These are phyloP conservation scores for Clonostachys solani DNA, from an alignment of 2,329 filamentous ascomycete species.

Conservation along the genomic window DNA sequence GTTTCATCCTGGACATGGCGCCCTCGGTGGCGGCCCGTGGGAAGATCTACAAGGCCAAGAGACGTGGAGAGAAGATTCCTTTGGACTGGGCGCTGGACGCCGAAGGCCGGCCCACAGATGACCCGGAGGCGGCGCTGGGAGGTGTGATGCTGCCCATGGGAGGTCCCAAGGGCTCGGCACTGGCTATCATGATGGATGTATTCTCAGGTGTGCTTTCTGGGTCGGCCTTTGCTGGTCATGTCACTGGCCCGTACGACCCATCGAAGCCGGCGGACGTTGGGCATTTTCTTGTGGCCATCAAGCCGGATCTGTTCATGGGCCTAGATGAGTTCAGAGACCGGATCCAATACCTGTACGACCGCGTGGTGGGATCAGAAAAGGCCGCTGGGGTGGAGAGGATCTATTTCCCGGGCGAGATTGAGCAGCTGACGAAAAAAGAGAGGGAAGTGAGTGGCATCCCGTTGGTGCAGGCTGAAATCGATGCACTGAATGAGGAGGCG, in stretches of 20 bases:
- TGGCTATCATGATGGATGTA: conserved; percentile 85
- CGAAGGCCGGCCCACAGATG: conserved; percentile 65
- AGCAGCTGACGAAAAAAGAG: conserved; percentile 48
- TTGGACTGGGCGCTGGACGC: conserved; percentile 70
- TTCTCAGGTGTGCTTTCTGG: conserved; percentile 78
- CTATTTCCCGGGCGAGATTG: conserved; percentile 59
- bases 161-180: conserved; percentile 73
- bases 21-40: conserved; percentile 66
- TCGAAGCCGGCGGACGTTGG: conserved; percentile 66
- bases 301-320: conserved; percentile 70
- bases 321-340: conserved; percentile 64
- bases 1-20: conserved; percentile 74
- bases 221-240: conserved; percentile 72
- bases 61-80: conserved; percentile 66
- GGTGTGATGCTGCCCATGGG: conserved; percentile 86
- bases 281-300: conserved; percentile 69
- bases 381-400: conserved; percentile 52
- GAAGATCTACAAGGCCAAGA: conserved; percentile 67
- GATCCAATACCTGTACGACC: conserved; percentile 50
- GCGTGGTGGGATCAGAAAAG: conserved; percentile 48
- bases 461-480: conserved; percentile 50
- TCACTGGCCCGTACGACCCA: conserved; percentile 73
- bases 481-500: conserved; percentile 51
- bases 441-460: conserved; percentile 53
- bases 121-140: conserved; percentile 65